These are phyloP conservation scores for Paxillus involutus DNA, from an alignment of 768 basidiomycete species.

Conservation along the genomic window DNA sequence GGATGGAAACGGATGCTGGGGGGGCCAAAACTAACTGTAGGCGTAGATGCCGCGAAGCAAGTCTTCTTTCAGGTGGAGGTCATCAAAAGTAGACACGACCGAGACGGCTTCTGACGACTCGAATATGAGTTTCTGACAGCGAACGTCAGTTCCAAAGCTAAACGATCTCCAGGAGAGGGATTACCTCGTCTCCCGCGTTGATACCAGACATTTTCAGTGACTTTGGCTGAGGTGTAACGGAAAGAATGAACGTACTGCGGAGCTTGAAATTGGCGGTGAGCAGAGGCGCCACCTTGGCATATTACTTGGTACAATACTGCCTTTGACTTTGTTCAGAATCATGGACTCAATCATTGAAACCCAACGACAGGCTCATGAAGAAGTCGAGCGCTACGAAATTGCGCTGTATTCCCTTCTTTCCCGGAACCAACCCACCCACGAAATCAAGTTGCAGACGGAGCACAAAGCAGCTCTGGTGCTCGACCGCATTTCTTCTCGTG, in stretches of 20 bases:
- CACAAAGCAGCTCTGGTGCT: constrained; percentile 92
- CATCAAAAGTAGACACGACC: constrained; percentile 87
- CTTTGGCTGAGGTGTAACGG: constrained; percentile 39
- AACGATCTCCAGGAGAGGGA: constrained; percentile 19
- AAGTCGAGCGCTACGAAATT: constrained; percentile 88
- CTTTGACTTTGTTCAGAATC: constrained; percentile 3
- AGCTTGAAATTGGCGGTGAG: constrained; percentile 49
- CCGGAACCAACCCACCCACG: constrained; percentile 60
- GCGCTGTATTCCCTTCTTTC: constrained; percentile 85
- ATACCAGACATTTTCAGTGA: constrained; percentile 73
- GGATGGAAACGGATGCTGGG: background rate
- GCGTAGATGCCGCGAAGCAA: constrained; percentile 96
- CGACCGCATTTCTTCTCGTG: constrained; percentile 74
- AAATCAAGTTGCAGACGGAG: constrained; percentile 68
- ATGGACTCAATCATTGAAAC: constrained; percentile 96
- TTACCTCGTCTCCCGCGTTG: constrained; percentile 83
- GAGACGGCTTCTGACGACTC: constrained; percentile 93
- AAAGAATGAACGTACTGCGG: constrained; percentile 36
- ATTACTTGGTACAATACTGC: too few relatives aligned
- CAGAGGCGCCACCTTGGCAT: too few relatives aligned
- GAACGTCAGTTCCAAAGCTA: background rate
- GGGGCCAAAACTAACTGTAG: constrained; percentile 66
- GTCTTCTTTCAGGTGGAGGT: constrained; percentile 91
- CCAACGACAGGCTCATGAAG: constrained; percentile 95
- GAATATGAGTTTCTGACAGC: constrained; percentile 80